Base-by-base conservation (phyloP, 2,329 filamentous ascomycete genomes). In the Aureobasidium sp. region DNA sequence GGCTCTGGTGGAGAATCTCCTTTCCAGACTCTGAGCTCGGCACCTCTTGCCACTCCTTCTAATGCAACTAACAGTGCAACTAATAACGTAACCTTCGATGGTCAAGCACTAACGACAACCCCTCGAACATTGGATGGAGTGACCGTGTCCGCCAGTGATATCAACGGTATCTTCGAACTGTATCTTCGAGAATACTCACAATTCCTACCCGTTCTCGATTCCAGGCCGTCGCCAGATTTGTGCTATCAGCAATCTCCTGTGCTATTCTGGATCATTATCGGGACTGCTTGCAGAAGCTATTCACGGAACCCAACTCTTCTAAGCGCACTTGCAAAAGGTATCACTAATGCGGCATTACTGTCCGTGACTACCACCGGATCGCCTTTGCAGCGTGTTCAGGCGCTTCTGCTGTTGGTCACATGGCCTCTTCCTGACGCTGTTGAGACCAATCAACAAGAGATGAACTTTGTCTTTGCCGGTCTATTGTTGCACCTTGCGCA, bases 231-330 rank as follows among this genome's bases (percentile, higher is more conserved):
- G 12, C 41, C 53, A 3, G 29, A 57, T 25, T 12, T n/a, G 17
- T 57, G 53, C 31, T 57, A 45, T 12, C 41, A 57, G 20, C 53
- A 57, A 27, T 45, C 27, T 12, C 29, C 53, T 27, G 5, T 57
- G 6, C 29, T 57, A 6, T 57, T 57, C 20, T 57, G 53, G 53
- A 9, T 27, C 41, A 47, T 57, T 3, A 57, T 57, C n/a, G 53
- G 53, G 25, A 57, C 53, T 14, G 53, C 53, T 25, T 57, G 53
- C 41, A 57, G 53, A n/a, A 47, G 53, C 41, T 57, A 57, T 20
- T 5, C 53, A 9, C n/a, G 25, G 14, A 57, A 57, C 5, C 53
- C 53, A 22, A 57, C 53, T 20, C 29, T 57, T 20, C 53, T 57
- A 6, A 34, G 22, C 20, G 53, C 53, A 22, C 20, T 57, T 5